Evolutionary conservation across 2,329 filamentous ascomycete species (phyloP), one percentile per base, ranked within the genome.

Genomic region (Arthrobotrys entomopaga): DNA sequence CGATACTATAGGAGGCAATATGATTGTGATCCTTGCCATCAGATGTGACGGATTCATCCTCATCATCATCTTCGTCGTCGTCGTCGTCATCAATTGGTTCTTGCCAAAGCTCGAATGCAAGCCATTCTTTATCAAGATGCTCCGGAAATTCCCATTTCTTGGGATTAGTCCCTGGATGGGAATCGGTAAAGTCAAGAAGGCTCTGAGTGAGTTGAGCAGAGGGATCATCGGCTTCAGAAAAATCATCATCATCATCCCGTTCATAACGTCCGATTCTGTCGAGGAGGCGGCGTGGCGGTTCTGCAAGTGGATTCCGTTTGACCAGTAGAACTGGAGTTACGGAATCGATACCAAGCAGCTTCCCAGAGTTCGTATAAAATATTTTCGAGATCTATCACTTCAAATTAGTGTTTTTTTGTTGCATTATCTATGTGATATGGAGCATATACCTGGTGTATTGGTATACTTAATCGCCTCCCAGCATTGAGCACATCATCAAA

Each of bases 361-460:
- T 91, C 16, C 93, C 93, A 0, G 92, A 96, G 77, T 96, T 91
- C 0, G 93, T 92, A 79, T 97, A 97, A 81, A 97, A 96, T 34
- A 97, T 92, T 79, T 96, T 97, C 4, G 92, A 91, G 3, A 97
- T 86, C 78, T 76, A 19, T 34, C n/a, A n/a, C 6, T 10, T 20
- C 22, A 38, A n/a, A 24, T 63, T 54, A 56, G 15, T 20, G 22
- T 48, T 15, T 19, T n/a, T 24, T 50, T 29, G 3, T 34, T 34
- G 29, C 10, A 34, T 2, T 7, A 7, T 5, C 1, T 43, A 43
- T 13, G 4, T 26, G 20, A 54, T 15, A 20, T 40, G 13, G 8
- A 13, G 26, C 0, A 19, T 20, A 34, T 75, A 76, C 75, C 46
- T 91, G 87, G 79, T 91, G 88, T 19, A 91, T 86, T 0, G 90